Evolutionary conservation across 106 monocot genomes (phyloP).

Genomic region (Chionographis japonica): DNA sequence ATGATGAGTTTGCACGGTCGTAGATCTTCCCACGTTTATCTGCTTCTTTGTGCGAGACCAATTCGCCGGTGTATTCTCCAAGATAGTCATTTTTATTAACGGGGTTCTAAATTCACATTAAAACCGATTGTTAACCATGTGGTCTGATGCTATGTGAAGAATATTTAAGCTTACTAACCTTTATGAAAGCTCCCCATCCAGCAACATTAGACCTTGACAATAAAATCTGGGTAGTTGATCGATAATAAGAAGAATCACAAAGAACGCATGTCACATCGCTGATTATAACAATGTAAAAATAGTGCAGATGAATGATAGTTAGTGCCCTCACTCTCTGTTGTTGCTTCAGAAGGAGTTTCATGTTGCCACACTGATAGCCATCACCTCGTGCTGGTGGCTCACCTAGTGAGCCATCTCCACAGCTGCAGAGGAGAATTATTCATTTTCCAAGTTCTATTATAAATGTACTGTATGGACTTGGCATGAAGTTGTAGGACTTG

Average conservation of each 20-base stretch:
- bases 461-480: too few relatives aligned
- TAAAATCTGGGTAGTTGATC: slow-evolving; percentile 49
- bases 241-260: slow-evolving; percentile 10
- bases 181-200: slow-evolving; percentile 99
- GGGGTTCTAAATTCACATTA: slow-evolving; percentile 50
- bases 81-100: slow-evolving; percentile 97
- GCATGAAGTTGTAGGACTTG: too few relatives aligned
- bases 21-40: slow-evolving; percentile 99
- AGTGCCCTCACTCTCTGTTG: slow-evolving; percentile 63
- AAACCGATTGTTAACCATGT: neutral
- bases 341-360: slow-evolving; percentile 96
- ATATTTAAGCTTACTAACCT: slow-evolving; percentile 32
- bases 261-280: neutral
- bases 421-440: slow-evolving; percentile 36
- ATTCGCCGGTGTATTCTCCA: slow-evolving; percentile 97
- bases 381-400: slow-evolving; percentile 68
- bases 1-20: slow-evolving; percentile 96
- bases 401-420: slow-evolving; percentile 88
- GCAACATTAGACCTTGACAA: slow-evolving; percentile 90
- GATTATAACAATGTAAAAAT: neutral
- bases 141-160: neutral
- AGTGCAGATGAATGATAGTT: neutral
- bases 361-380: slow-evolving; percentile 96
- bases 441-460: too few relatives aligned
- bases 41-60: slow-evolving; percentile 96